Conservation (phyloP, 2,329 filamentous ascomycete species). For the Didymella sp. region DNA sequence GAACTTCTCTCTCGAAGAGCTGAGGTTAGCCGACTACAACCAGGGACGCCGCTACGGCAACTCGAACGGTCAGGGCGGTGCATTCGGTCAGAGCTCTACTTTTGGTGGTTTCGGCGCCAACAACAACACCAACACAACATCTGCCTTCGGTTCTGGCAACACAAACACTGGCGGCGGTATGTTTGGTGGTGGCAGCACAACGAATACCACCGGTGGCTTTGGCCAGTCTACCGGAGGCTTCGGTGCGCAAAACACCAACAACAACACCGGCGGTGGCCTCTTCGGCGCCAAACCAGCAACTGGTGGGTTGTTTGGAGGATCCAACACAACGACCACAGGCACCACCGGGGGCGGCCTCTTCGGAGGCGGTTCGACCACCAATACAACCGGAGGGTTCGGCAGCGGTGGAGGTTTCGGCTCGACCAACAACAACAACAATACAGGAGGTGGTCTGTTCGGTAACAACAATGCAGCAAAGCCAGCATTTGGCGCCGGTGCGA, state of each 20-base stretch:
- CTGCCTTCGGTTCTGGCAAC: slow-evolving; percentile 57
- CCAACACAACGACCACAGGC: slow-evolving; percentile 35
- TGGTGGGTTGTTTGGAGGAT: slow-evolving; percentile 51
- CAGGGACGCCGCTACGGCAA: slow-evolving; percentile 87
- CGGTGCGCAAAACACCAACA: slow-evolving; percentile 31
- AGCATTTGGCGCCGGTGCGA: slow-evolving; percentile 44
- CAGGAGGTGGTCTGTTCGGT: slow-evolving; percentile 59
- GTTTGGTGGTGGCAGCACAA: slow-evolving; percentile 52
- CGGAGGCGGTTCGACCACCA: slow-evolving; percentile 34
- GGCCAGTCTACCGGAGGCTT: slow-evolving; percentile 44
- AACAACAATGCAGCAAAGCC: slow-evolving; percentile 45
- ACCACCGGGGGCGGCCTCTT: slow-evolving; percentile 47
- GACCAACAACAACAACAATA: slow-evolving; percentile 27
- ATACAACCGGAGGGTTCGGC: slow-evolving; percentile 33
- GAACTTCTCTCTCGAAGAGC: slow-evolving; percentile 83
- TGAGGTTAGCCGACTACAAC: slow-evolving; percentile 79
- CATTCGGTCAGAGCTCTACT: slow-evolving; percentile 74
- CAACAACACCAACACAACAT: slow-evolving; percentile 49
- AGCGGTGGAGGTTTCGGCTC: slow-evolving; percentile 48
- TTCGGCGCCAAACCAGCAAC: slow-evolving; percentile 48
- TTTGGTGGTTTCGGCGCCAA: slow-evolving; percentile 58
- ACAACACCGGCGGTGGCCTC: slow-evolving; percentile 42
- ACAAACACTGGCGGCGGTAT: slow-evolving; percentile 52
- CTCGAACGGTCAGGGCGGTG: slow-evolving; percentile 77
- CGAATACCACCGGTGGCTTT: slow-evolving; percentile 41